Base-by-base conservation (phyloP, 495 filamentous ascomycete genomes). In the Thermochaetoides thermophila region DNA sequence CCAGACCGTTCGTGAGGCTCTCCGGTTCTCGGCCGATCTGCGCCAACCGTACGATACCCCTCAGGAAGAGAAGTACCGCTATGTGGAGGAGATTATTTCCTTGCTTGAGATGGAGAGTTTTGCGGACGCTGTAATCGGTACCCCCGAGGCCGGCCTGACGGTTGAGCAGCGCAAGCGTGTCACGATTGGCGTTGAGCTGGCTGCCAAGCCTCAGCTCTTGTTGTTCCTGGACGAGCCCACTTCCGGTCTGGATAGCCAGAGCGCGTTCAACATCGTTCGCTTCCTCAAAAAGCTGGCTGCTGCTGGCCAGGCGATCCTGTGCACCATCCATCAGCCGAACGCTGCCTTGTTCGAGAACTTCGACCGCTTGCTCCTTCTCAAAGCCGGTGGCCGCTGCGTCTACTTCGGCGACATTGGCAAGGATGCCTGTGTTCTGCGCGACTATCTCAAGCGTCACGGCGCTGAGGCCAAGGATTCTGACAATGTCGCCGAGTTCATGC, bases 181-280 rank as follows among this genome's bases (percentile, higher is more conserved):
- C 3, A 92, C 84, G 1, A 93, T 94, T 34, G 85, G 81, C 16
- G 81, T 92, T 17, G 84, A 92, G 48, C 63, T 91, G 9, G 84
- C 82, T 3, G 80, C 83, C 6, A 85, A 85, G 46, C 86, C 86
- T 0, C 68, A 86, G 39, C 68, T 94, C 2, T 64, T 93, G 0
- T 65, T 94, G 7, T 94, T 94, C 58, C 56, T 93, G 10, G 85
- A 94, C 43, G 86, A 94, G 46, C 86, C 86, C 0, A 95, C 86
- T 1, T 81, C 76, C 9, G 86, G 86, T 30, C 67, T 95, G 4
- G 85, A 95, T 50, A 76, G 73, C 25, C 83, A 85, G 46, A 74
- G 70, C 35, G 79, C 86, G 3, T 94, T 82, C 62, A 86, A 86
- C 39, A 93, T 92, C 39, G 74, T 92, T 10, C 75, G 80, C 29